Conservation (phyloP, 2,329 filamentous ascomycete species). For the Lachnellula cervina region DNA sequence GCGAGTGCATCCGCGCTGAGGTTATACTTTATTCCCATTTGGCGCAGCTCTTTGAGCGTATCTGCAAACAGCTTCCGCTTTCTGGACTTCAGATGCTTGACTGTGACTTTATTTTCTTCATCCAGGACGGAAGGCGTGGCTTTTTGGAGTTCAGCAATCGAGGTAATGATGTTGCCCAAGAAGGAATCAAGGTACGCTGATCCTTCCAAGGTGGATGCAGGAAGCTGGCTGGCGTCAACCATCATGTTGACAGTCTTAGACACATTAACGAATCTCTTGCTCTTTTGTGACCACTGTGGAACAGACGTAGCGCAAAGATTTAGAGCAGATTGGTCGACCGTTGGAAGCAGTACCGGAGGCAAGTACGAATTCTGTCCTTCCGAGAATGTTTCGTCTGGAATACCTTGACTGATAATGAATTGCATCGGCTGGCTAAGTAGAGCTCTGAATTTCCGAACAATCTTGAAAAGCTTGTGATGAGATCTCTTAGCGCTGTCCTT, state of each 20-base stretch:
- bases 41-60: constrained; percentile 72
- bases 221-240: constrained; percentile 54
- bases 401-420: constrained; percentile 53
- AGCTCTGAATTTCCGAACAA: constrained; percentile 83
- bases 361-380: constrained; percentile 4
- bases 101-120: constrained; percentile 76
- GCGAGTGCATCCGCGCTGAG: constrained; percentile 67
- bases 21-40: constrained; percentile 88
- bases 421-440: constrained; percentile 74
- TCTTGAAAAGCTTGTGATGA: constrained; percentile 85
- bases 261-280: constrained; percentile 67
- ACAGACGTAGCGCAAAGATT: constrained; percentile 26
- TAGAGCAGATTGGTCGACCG: constrained; percentile 26
- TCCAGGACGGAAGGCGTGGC: constrained; percentile 77
- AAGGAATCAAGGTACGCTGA: constrained; percentile 61
- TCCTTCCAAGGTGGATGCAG: constrained; percentile 49
- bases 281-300: constrained; percentile 39
- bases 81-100: constrained; percentile 85
- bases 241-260: constrained; percentile 69
- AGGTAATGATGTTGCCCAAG: constrained; percentile 60
- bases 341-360: constrained; percentile 10
- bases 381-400: constrained; percentile 42
- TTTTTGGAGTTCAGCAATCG: constrained; percentile 70
- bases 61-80: constrained; percentile 91
- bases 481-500: constrained; percentile 85